phyloP scores from a whole-genome alignment of 2,329 filamentous ascomycete genomes.

The Fusarium sacchari region DNA sequence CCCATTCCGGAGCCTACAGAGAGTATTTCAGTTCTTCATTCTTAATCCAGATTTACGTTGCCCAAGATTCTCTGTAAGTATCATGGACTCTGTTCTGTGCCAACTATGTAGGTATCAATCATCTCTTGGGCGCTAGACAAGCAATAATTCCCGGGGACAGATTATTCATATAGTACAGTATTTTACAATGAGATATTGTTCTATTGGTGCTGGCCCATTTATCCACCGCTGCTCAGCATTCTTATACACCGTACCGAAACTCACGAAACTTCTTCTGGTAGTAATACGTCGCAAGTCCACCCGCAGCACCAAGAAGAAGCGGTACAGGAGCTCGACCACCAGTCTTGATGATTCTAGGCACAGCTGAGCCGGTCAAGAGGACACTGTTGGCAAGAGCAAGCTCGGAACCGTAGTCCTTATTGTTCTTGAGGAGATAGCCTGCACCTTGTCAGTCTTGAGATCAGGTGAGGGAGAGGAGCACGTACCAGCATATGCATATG shows the following conservation, averaged over 20 bases:
- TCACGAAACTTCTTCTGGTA: slow-evolving; percentile 56
- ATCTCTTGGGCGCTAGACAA: neutral
- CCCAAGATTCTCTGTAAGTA: neutral
- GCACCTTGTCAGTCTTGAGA: neutral
- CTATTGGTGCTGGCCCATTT: accelerated
- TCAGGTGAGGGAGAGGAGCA: accelerated
- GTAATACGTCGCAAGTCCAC: slow-evolving; percentile 52
- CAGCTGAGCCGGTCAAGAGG: slow-evolving; percentile 50
- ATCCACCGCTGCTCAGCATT: accelerated
- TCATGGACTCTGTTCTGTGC: too few species aligned
- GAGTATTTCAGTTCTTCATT: neutral
- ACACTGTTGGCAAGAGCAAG: slow-evolving; percentile 54
- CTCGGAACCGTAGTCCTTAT: slow-evolving; percentile 56
- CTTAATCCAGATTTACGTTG: accelerated
- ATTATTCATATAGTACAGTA: neutral
- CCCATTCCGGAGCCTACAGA: neutral
- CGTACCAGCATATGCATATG: slow-evolving; percentile 42
- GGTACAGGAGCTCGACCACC: slow-evolving; percentile 51
- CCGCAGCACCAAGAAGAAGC: slow-evolving; percentile 47
- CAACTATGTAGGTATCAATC: too few species aligned
- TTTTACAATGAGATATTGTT: neutral
- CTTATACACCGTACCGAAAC: slow-evolving; percentile 52
- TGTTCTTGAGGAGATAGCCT: slow-evolving; percentile 55
- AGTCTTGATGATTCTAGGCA: slow-evolving; percentile 53
- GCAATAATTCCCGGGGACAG: accelerated